Evolutionary conservation across 768 basidiomycete species (phyloP), one percentile per base, ranked within the genome.

Genomic region (Lanmaoa pseudosensibilis): DNA sequence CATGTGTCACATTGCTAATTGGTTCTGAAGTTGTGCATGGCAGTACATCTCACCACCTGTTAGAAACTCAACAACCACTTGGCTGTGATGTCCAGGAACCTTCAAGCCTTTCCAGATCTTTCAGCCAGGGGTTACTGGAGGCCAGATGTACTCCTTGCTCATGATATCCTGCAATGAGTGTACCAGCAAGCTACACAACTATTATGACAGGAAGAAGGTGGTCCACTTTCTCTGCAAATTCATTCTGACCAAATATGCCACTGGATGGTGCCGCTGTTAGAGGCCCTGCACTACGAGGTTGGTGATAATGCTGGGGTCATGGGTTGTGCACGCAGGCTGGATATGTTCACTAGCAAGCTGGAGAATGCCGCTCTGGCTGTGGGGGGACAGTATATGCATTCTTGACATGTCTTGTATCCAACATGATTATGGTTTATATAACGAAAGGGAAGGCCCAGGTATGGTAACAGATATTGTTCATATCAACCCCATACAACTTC

Each of bases 231-330:
- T 10, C 55, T 67, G 5, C 46, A 44, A 21, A 53, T 66, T 18
- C 63, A 66, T 11, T 34, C 52, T 25, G 65, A 66, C 36, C 60
- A 34, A n/a, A 57, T 41, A 27, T 30, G 4, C 54, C 50, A 13
- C 41, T 56, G 34, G 40, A 46, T 30, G 41, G 51, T 46, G 32
- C 61, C 6, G 32, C 58, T 45, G 16, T 34, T 66, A 16, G 50
- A 55, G 8, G 58, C 50, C 11, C 41, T 66, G 37, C 43, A 51
- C 0, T 11, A 52, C 41, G 50, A 52, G 44, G 52, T 52, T 4
- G 19, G 11, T 19, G 37, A 51, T n/a, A 19, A 15, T 3, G 2
- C 40, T 0, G 21, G 50, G 55, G n/a, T 30, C 23, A 15, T 4
- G 18, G 12, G 5, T n/a, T 34, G 49, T 38, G 50, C 55, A 39